A percentile compares a stretch with the other conserved stretches of the same genome.
Conservation (phyloP, 106 monocot species). For the Dioscorea dumetorum region DNA sequence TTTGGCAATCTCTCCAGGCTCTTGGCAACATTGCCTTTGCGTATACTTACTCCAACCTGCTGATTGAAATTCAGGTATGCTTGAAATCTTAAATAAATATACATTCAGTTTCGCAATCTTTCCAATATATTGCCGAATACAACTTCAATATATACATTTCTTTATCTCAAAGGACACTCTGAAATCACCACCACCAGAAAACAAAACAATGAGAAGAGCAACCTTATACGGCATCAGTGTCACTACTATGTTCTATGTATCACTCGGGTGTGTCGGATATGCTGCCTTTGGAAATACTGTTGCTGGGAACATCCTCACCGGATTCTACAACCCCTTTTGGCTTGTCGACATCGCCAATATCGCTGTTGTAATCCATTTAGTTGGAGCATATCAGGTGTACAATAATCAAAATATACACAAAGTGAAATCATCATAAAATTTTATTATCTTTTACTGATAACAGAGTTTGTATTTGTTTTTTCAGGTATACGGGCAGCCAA, state of each 20-base stretch:
- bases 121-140: background rate
- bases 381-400: conserved; percentile 69
- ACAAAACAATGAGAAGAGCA: conserved; percentile 71
- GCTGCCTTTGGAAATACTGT: conserved; percentile 64
- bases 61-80: conserved; percentile 66
- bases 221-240: conserved; percentile 39
- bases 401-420: too few relatives aligned
- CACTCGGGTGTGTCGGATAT: conserved; percentile 55
- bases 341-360: conserved; percentile 61
- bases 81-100: background rate
- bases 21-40: conserved; percentile 79
- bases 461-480: background rate
- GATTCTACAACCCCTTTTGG: conserved; percentile 70
- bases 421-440: too few relatives aligned
- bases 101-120: background rate
- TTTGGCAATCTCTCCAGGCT: conserved; percentile 42
- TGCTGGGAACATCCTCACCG: conserved; percentile 57
- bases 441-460: too few relatives aligned
- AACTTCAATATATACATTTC: background rate
- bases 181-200: conserved; percentile 62
- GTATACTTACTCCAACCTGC: conserved; percentile 56
- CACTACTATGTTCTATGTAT: conserved; percentile 55
- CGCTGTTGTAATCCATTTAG: conserved; percentile 46
- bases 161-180: conserved; percentile 49
- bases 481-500: conserved; percentile 72